Percentiles rank a stretch among this genome's conserved stretches.
Conservation (phyloP, 1,139 yeast genomes). For the Candida glucosophila region DNA sequence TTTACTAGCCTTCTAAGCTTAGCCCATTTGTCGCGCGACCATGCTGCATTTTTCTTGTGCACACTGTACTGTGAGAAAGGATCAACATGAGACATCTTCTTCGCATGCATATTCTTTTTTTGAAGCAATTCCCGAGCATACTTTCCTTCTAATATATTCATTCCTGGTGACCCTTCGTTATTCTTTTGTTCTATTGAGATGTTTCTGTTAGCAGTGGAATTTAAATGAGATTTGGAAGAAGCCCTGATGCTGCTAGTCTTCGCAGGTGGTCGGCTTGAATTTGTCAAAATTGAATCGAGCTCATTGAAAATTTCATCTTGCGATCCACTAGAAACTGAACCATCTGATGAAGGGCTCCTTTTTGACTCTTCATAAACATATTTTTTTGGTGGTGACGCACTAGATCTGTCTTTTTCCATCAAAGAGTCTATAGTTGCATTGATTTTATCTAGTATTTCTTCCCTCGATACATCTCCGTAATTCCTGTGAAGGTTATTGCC, state of each 20-base stretch:
- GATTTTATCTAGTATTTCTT: slow-evolving; percentile 13
- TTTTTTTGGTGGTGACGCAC: slow-evolving; percentile 2
- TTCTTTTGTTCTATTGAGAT: no score
- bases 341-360: slow-evolving; percentile 1
- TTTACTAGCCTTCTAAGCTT: slow-evolving; percentile 14
- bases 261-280: slow-evolving; percentile 2
- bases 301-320: slow-evolving; percentile 15
- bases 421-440: slow-evolving; percentile 11
- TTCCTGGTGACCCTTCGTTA: no score
- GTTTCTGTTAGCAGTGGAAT: no score
- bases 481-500: no score
- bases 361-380: neutral
- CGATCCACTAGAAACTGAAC: slow-evolving; percentile 4
- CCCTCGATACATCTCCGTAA: slow-evolving; percentile 9
- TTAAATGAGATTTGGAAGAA: neutral
- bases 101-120: no score
- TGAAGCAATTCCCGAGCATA: no score
- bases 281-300: slow-evolving; percentile 15
- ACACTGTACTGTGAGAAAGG: no score
- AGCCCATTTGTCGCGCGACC: slow-evolving; percentile 18
- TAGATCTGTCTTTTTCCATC: slow-evolving; percentile 7
- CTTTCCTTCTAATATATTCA: no score
- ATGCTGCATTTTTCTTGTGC: slow-evolving; percentile 8
- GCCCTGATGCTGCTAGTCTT: neutral
- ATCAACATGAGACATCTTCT: no score